Conservation (phyloP, 768 basidiomycete species). For the Brasilioporus rufonigricans region DNA sequence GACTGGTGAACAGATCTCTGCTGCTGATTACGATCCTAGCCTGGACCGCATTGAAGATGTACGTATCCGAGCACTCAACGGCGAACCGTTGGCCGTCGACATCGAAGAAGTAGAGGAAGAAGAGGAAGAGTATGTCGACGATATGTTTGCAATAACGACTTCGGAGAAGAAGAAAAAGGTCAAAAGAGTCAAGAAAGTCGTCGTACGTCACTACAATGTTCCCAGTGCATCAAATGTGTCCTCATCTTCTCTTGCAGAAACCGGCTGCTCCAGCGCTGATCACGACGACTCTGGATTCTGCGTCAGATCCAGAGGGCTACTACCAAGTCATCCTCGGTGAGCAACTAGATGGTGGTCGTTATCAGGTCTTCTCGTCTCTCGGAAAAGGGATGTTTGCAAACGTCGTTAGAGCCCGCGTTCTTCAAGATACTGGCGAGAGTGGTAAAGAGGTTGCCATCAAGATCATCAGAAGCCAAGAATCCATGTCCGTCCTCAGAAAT, state of each 20-base stretch:
- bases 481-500: conserved; percentile 65
- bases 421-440: conserved; percentile 56
- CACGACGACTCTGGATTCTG: conserved; percentile 81
- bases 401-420: conserved; percentile 85
- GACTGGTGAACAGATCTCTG: conserved; percentile 70
- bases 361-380: conserved; percentile 92
- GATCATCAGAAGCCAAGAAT: conserved; percentile 92
- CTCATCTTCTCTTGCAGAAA: conserved; percentile 35
- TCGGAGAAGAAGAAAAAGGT: conserved; percentile 48
- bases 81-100: conserved; percentile 37
- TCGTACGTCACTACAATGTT: conserved; percentile 39
- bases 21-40: conserved; percentile 90
- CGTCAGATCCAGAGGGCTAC: conserved; percentile 93
- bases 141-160: conserved; percentile 83
- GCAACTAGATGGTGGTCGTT: conserved; percentile 85
- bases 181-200: conserved; percentile 58
- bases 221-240: not conserved
- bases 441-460: conserved; percentile 94
- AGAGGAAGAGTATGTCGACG: conserved; percentile 85
- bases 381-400: conserved; percentile 99
- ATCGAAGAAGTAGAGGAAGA: conserved; percentile 44
- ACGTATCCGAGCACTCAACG: conserved; percentile 56
- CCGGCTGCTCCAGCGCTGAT: conserved; percentile 59
- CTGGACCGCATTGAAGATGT: conserved; percentile 85
- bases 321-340: conserved; percentile 94